Evolutionary conservation across 2,329 filamentous ascomycete genomes (phyloP).

Genomic region (Pseudophaeomoniella oleicola): DNA sequence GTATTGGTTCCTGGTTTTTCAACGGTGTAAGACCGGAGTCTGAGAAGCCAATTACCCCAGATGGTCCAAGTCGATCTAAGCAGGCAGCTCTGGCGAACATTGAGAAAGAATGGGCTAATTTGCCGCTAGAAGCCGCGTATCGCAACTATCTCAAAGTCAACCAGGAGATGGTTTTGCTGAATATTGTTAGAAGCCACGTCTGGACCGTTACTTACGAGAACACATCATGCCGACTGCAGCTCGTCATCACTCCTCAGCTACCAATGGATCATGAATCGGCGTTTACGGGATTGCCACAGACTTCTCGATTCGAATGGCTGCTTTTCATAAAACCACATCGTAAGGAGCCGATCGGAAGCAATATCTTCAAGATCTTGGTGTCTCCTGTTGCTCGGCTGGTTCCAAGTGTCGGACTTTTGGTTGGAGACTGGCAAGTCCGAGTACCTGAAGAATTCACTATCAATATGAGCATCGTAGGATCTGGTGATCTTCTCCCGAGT

Average conservation of each 20-base stretch:
- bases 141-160: background rate
- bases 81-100: background rate
- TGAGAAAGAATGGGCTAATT: background rate
- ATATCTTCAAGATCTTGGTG: constrained; percentile 25
- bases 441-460: background rate
- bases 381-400: constrained; percentile 34
- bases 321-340: constrained; percentile 30
- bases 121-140: background rate
- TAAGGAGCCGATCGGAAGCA: constrained; percentile 21
- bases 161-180: background rate
- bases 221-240: background rate
- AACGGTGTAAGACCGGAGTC: background rate
- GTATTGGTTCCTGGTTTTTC: background rate
- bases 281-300: constrained; percentile 5
- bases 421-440: background rate
- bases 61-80: background rate
- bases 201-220: background rate
- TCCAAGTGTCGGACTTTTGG: constrained; percentile 10
- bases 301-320: constrained; percentile 26
- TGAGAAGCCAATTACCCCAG: background rate
- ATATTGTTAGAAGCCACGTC: background rate
- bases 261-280: background rate
- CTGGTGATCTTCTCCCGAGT: background rate
- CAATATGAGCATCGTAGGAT: background rate
- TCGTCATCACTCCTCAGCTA: background rate